Base-by-base conservation (phyloP, 768 basidiomycete species). In the Tylopilus vinaceipallidus region DNA sequence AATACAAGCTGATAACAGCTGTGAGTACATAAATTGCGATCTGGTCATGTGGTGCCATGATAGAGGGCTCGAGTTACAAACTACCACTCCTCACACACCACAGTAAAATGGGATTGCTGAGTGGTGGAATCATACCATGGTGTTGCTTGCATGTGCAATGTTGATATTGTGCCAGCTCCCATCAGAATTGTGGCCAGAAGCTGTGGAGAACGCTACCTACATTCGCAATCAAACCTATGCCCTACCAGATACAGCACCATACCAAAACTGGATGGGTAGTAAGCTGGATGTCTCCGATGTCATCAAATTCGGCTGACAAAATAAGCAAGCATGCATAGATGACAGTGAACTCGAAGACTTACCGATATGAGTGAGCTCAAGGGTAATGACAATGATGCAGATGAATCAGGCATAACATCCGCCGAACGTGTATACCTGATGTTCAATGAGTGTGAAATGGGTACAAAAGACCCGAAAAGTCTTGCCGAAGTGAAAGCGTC, bases 101-200 rank as follows among this genome's bases (percentile, higher is more conserved):
- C 52, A 65, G 0, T 70, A 74, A 23, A 75, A 75, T 52, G 68
- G 64, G 8, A 45, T 63, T 17, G 65, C 73, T 0, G 73, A 79
- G 33, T 38, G 63, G 0, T 62, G 63, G 13, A 75, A 75, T 42
- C 30, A 57, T 4, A 74, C 68, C 0, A 27, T 70, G 0, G 20
- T 70, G 0, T 62, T 72, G 41, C 34, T 72, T 5, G 62, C 55
- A 1, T 29, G 55, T 0, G 58, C 69, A 0, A 75, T 75, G 71
- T 3, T 76, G n/a, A n/a, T 26, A 54, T 58, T 1, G 55, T 47
- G 39, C 29, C 19, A 61, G 7, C 12, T 71, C 0, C 68, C 26
- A 1, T 6, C 6, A 2, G 26, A 48, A 14, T 4, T 48, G 7
- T 75, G 73, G 70, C 64, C 64, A 0, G 62, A 71, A 24, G 70